Conservation (phyloP, 169 alveolate species). For the Plasmodium blacklocki region DNA sequence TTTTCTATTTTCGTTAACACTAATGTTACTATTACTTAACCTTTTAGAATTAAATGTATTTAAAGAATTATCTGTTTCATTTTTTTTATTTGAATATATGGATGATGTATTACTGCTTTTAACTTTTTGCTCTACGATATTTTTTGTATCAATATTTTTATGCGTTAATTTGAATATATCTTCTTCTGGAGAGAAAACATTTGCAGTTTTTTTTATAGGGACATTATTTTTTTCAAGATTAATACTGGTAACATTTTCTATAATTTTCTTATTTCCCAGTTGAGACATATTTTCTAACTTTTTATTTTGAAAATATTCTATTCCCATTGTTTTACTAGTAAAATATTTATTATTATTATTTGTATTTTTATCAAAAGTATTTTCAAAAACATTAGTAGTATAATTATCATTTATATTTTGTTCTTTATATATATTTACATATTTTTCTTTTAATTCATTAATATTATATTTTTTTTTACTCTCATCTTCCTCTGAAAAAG, state of each 20-base stretch:
- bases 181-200: conserved; percentile 13
- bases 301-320: conserved; percentile 38
- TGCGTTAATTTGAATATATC: conserved; percentile 57
- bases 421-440: conserved; percentile 22
- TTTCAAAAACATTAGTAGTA: conserved; percentile 17
- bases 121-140: conserved; percentile 40
- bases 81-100: conserved; percentile 16
- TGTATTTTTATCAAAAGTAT: conserved; percentile 25
- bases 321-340: conserved; percentile 9
- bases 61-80: conserved; percentile 38
- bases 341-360: conserved; percentile 13
- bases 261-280: conserved; percentile 24
- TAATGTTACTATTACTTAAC: conserved; percentile 58
- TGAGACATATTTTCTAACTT: conserved; percentile 11
- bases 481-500: conserved; percentile 18
- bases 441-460: conserved; percentile 42
- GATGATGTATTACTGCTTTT: conserved; percentile 10
- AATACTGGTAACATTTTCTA: not conserved
- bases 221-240: conserved; percentile 20
- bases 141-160: conserved; percentile 55
- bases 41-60: conserved; percentile 56
- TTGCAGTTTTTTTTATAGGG: conserved; percentile 8
- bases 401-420: conserved; percentile 15
- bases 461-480: conserved; percentile 16
- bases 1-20: conserved; percentile 62